Conservation (phyloP, 2,329 filamentous ascomycete genomes). For the Pseudophaeomoniella oleicola region DNA sequence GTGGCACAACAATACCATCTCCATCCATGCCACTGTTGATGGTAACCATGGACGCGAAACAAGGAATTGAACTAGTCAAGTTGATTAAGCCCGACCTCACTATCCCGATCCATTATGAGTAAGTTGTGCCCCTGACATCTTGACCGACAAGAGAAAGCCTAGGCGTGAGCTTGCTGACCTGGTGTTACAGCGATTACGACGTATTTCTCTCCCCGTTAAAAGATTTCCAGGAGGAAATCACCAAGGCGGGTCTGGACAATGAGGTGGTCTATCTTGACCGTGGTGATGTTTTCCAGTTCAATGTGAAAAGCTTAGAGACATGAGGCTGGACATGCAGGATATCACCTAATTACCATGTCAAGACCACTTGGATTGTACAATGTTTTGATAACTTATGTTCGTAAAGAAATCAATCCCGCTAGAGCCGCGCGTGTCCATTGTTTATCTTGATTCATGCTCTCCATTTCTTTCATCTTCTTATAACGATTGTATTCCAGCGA, state of each 20-base stretch:
- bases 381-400: no score
- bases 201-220: slow-evolving; percentile 44
- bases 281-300: slow-evolving; percentile 42
- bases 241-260: slow-evolving; percentile 33
- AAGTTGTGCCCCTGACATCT: slow-evolving; percentile 9
- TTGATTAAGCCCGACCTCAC: slow-evolving; percentile 47
- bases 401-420: no score
- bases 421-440: no score
- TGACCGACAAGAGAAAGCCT: no score
- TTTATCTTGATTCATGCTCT: no score
- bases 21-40: slow-evolving; percentile 45
- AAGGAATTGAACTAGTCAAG: slow-evolving; percentile 45
- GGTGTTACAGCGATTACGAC: slow-evolving; percentile 44
- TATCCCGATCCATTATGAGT: slow-evolving; percentile 49
- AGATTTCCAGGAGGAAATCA: slow-evolving; percentile 45
- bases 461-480: no score
- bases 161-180: no score
- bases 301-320: slow-evolving; percentile 24
- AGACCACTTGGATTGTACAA: no score
- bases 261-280: slow-evolving; percentile 48
- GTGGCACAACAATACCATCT: slow-evolving; percentile 50
- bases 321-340: no score
- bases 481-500: no score
- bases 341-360: no score
- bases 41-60: slow-evolving; percentile 54